Evolutionary conservation across 2,329 filamentous ascomycete species (phyloP).

Genomic region (Fusarium anguioides): DNA sequence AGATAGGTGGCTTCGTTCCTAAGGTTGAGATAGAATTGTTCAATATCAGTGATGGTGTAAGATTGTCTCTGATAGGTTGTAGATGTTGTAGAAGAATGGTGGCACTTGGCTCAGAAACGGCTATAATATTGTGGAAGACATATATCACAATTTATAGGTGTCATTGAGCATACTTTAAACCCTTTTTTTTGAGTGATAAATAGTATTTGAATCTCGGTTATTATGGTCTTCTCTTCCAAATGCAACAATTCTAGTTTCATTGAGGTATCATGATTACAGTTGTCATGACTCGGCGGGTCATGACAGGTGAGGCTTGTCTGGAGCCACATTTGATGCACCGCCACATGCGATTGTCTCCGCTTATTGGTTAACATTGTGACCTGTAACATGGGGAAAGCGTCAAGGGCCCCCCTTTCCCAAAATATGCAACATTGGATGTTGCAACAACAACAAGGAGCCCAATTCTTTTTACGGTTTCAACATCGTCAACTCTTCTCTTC

Average conservation of each 20-base stretch:
- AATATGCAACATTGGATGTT: slow-evolving; percentile 16
- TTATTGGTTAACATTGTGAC: slow-evolving; percentile 32
- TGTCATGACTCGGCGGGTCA: too few species aligned
- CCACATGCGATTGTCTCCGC: slow-evolving; percentile 18
- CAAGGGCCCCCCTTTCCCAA: slow-evolving; percentile 36
- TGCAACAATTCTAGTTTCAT: slow-evolving; percentile 12
- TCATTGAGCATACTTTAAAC: background rate
- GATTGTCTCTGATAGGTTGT: background rate
- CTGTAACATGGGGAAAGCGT: slow-evolving; percentile 27
- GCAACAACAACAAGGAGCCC: slow-evolving; percentile 22
- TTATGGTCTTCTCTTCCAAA: background rate
- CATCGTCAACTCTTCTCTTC: slow-evolving; percentile 9
- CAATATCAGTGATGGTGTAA: background rate
- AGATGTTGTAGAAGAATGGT: slow-evolving; percentile 2
- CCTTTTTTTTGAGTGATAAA: background rate
- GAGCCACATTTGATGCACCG: slow-evolving; percentile 35
- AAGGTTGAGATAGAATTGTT: background rate
- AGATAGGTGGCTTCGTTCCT: background rate
- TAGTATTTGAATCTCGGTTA: background rate
- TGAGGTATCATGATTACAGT: slow-evolving; percentile 1
- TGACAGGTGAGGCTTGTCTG: background rate
- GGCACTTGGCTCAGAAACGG: slow-evolving; percentile 2
- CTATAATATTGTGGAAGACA: background rate
- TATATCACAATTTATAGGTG: background rate
- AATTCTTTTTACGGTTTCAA: slow-evolving; percentile 27